Base-by-base conservation (phyloP, 257 asterid genomes). In the Verbena officinalis region DNA sequence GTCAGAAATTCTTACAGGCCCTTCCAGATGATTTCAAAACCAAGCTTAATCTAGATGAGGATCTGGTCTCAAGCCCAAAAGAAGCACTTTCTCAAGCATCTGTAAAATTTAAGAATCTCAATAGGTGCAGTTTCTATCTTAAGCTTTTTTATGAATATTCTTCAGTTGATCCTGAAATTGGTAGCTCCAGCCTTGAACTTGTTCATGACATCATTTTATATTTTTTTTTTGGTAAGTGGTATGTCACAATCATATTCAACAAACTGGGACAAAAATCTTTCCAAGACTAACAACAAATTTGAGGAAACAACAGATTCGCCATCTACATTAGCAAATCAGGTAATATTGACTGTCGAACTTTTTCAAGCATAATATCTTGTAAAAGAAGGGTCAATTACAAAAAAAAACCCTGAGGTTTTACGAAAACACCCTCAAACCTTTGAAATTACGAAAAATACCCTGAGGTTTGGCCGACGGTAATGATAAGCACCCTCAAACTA, bases 201-300 rank as follows among this genome's bases (percentile, higher is more conserved):
- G 3, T n/a, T 60, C 60, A 38, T 39, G 38, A 55, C 43, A 11
- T 15, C 1, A 48, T 36, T 4, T 66, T 5, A 2, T 27, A 2
- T 27, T 2, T 68, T 51, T 69, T 30, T 56, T 64, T 62, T 43
- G 43, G 15, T 51, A 80, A 88, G 96, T 75, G 92, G 96, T 24
- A 73, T 94, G 80, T 94, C 97, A 21, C 95, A 88, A 68, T 94
- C 97, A 12, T 94, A 80, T 74, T 74, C 97, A 60, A 82, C 87
- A 53, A 80, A 78, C 43, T 68, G 85, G 73, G 97, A 90, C 63
- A 79, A 52, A 67, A 74, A 73, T 69, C 70, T 81, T 30, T 71
- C 90, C 60, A 82, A 83, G 74, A 58, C 67, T 30, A 73, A 56
- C 78, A 59, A 67, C 57, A 77, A 75, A 51, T 73, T 78, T 40